Evolutionary conservation across 2,329 filamentous ascomycete genomes (phyloP), one percentile per base, ranked within the genome.

Genomic region (Didymella keratinophila): DNA sequence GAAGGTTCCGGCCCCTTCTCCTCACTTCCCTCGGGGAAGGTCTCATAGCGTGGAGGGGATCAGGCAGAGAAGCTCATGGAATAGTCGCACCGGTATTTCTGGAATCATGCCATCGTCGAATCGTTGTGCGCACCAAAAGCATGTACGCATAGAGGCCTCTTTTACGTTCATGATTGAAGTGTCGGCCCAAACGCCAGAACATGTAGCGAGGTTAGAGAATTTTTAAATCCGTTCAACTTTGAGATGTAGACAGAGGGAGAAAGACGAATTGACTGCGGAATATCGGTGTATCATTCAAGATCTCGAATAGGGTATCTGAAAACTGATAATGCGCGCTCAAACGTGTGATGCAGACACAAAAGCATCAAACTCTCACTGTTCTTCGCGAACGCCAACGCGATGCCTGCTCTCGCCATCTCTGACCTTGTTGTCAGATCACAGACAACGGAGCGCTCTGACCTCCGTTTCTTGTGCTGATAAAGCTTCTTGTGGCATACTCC

Each of bases 251-350:
- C 25, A 30, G 9, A 16, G 2, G n/a, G n/a, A 20, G 11, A 27
- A 30, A 45, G 27, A 12, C 14, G 23, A 20, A 2, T 14, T n/a
- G 4, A 12, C 16, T 54, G 52, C 52, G 44, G 44, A 54, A 54
- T 54, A 54, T 54, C 52, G 42, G 52, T 54, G 36, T 48, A 36
- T 54, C 43, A 54, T 54, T 54, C 44, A 54, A 48, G 52, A 54
- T 54, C 52, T 54, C 36, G 44, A 48, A 54, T 54, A 20, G 44
- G 52, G 52, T 54, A 54, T 54, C 52, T 54, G 52, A 47, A 54
- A 54, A 48, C 44, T 43, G 52, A 54, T 54, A 54, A 54, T 54
- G 52, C 52, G 44, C 52, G 52, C 52, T 54, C 52, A 42, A 54
- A 54, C 52, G 52, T 42, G 52, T 42, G 44, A 54, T 54, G 52